These are phyloP conservation scores for Suillus brevipes DNA, from an alignment of 768 basidiomycete species.

Conservation along the genomic window DNA sequence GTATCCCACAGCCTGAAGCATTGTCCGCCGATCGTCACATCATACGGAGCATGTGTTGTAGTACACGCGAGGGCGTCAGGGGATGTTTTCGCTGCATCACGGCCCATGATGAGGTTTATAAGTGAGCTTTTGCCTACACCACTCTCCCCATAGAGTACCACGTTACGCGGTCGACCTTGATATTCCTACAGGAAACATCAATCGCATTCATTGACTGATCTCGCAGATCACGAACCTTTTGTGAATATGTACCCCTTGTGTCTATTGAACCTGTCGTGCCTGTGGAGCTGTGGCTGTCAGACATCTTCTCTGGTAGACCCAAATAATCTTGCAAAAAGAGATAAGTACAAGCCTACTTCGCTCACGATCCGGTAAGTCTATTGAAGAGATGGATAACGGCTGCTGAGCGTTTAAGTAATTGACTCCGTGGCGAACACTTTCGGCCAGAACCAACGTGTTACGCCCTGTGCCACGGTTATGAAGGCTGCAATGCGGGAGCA, in stretches of 20 bases:
- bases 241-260: background rate
- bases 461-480: background rate
- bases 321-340: background rate
- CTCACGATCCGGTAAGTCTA: background rate
- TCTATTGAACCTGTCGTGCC: conserved; percentile 1
- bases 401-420: background rate
- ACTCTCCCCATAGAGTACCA: conserved; percentile 36
- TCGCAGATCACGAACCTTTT: conserved; percentile 2
- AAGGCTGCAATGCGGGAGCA: background rate
- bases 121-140: conserved; percentile 44
- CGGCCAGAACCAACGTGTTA: background rate
- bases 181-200: background rate
- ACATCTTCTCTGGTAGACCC: background rate
- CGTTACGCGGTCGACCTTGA: conserved; percentile 23
- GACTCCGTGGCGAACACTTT: background rate
- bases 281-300: conserved; percentile 19
- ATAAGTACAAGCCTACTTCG: background rate
- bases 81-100: conserved; percentile 31
- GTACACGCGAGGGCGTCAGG: conserved; percentile 37
- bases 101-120: conserved; percentile 38
- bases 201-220: background rate
- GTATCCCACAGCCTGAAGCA: conserved; percentile 34
- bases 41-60: conserved; percentile 24
- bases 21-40: conserved; percentile 20
- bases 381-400: background rate